phyloP scores from a whole-genome alignment of 2,329 filamentous ascomycete genomes.

The Pezicula neosporulosa region DNA sequence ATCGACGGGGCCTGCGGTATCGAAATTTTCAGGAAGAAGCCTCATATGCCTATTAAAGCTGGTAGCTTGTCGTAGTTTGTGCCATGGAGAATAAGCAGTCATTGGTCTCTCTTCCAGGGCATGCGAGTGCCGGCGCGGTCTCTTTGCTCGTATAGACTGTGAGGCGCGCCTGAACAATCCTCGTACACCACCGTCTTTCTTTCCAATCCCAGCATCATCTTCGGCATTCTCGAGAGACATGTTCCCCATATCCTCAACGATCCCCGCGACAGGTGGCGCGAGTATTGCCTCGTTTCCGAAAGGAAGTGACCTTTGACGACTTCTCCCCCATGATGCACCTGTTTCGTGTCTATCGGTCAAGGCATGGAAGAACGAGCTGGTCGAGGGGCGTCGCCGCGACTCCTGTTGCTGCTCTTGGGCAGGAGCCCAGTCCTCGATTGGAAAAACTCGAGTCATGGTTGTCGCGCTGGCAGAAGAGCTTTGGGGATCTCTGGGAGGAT shows the following conservation, averaged over 20 bases:
- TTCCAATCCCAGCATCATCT: constrained; percentile 9
- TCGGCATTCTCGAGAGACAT: constrained; percentile 6
- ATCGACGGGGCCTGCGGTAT: constrained; percentile 13
- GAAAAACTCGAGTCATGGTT: constrained; percentile 33
- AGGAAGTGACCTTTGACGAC: constrained; percentile 16
- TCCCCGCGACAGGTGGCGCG: not conserved
- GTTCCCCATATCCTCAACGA: constrained; percentile 4
- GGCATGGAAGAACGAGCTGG: constrained; percentile 21
- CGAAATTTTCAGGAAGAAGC: constrained; percentile 11
- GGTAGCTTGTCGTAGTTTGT: constrained; percentile 25
- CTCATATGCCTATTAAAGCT: constrained; percentile 27
- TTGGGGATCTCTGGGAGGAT: constrained; percentile 7
- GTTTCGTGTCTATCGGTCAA: constrained; percentile 27
- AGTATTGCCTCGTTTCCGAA: constrained; percentile 7
- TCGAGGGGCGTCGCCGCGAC: constrained; percentile 33
- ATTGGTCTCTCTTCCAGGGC: constrained; percentile 19
- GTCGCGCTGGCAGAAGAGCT: too few species aligned
- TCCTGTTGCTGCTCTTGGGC: constrained; percentile 31
- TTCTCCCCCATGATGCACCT: constrained; percentile 16
- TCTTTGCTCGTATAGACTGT: constrained; percentile 23
- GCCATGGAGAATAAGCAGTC: constrained; percentile 21
- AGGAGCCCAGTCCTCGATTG: constrained; percentile 39
- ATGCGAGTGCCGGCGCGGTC: constrained; percentile 24
- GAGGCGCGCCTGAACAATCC: constrained; percentile 27
- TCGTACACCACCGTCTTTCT: constrained; percentile 17